Conservation (phyloP, 495 filamentous ascomycete species). For the Hyaloscypha bicolor region DNA sequence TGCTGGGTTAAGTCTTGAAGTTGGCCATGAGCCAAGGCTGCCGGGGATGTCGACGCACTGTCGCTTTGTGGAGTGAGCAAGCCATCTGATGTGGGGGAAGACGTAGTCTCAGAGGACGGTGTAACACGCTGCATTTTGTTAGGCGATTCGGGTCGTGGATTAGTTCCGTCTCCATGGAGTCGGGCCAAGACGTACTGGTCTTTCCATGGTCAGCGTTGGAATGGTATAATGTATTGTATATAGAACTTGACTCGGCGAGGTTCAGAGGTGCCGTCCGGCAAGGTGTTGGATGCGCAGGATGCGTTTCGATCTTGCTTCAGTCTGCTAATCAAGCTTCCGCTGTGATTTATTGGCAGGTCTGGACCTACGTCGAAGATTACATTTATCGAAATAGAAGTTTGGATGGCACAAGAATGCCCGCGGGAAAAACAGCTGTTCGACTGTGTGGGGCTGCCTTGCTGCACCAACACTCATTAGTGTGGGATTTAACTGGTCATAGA, state of each 20-base stretch:
- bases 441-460: background rate
- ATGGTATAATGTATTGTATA: background rate
- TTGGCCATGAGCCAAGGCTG: background rate
- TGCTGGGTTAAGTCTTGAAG: background rate
- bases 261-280: too few relatives aligned
- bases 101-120: background rate
- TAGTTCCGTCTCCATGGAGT: background rate
- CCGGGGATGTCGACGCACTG: background rate
- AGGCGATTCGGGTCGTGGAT: background rate
- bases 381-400: too few relatives aligned
- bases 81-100: conserved; percentile 12
- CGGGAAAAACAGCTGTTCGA: background rate
- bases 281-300: too few relatives aligned
- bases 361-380: background rate
- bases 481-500: background rate
- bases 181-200: background rate
- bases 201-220: background rate
- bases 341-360: too few relatives aligned
- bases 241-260: too few relatives aligned
- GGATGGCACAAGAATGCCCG: background rate
- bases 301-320: too few relatives aligned
- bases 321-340: too few relatives aligned
- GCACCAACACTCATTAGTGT: background rate
- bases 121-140: background rate
- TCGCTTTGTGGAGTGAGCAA: conserved; percentile 13